A percentile compares a stretch with the other conserved stretches of the same genome.
Evolutionary conservation across 2,329 filamentous ascomycete genomes (phyloP).

Genomic region (Aspergillus novofumigatus): DNA sequence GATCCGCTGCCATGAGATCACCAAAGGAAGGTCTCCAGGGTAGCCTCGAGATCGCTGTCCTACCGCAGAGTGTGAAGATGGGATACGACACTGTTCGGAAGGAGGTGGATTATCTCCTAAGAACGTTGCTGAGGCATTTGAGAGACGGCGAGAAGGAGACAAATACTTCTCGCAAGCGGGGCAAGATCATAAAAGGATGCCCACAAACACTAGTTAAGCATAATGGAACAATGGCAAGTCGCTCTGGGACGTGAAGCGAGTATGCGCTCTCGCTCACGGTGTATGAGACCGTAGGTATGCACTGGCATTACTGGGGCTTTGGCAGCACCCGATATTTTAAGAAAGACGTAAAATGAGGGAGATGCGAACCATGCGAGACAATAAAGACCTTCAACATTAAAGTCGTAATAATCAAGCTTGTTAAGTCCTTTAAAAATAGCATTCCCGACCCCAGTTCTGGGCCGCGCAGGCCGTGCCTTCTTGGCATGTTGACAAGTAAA

Average conservation of each 20-base stretch:
- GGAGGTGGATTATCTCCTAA: slow-evolving; percentile 13
- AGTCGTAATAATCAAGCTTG: neutral
- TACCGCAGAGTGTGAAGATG: slow-evolving; percentile 7
- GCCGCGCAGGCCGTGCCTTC: neutral
- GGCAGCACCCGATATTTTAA: neutral
- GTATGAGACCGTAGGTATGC: neutral
- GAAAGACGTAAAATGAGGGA: neutral
- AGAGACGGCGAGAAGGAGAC: neutral
- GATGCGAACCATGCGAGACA: neutral
- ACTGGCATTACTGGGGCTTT: neutral
- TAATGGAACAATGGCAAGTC: neutral
- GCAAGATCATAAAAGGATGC: neutral
- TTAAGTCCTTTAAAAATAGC: neutral
- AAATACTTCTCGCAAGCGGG: neutral
- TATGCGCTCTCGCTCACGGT: neutral
- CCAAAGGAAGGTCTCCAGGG: slow-evolving; percentile 30
- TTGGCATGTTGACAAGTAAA: neutral
- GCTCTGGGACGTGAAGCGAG: neutral
- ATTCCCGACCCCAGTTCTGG: neutral
- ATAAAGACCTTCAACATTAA: neutral
- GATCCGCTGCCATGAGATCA: neutral
- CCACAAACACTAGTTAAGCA: neutral
- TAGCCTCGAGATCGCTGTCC: slow-evolving; percentile 30
- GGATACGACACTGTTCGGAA: slow-evolving; percentile 12
- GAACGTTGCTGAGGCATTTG: slow-evolving; percentile 10